Percentiles rank a stretch among this genome's conserved stretches.
These are phyloP conservation scores for Clarireedia homoeocarpa DNA, from an alignment of 2,329 filamentous ascomycete genomes.

Conservation along the genomic window DNA sequence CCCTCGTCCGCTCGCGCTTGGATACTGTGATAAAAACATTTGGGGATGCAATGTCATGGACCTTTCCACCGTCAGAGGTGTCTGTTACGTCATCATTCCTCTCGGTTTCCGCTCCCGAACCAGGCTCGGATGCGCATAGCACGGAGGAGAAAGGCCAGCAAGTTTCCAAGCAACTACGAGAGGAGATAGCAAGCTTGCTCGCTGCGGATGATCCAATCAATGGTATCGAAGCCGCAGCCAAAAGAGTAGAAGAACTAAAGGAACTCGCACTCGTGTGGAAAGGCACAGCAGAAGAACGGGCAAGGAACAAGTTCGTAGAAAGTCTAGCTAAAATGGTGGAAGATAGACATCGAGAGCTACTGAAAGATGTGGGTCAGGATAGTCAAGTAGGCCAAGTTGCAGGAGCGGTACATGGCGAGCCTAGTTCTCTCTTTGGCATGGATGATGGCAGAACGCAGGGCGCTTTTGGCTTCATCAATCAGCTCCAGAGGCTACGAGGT, in stretches of 20 bases:
- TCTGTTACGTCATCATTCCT: conserved; percentile 80
- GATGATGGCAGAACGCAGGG: conserved; percentile 21
- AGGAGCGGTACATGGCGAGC: conserved; percentile 21
- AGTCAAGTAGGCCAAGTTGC: conserved; percentile 20
- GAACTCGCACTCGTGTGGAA: conserved; percentile 78
- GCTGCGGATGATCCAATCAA: conserved; percentile 50
- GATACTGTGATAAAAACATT: conserved; percentile 88
- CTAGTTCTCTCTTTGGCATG: conserved; percentile 2
- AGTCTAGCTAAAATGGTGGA: conserved; percentile 74
- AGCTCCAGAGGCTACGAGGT: conserved; percentile 30
- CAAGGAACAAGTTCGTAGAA: conserved; percentile 74
- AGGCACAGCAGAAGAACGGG: conserved; percentile 91
- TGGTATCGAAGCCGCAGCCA: conserved; percentile 66
- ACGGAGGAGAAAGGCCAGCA: conserved; percentile 84
- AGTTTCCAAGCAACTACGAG: conserved; percentile 60
- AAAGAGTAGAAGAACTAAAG: conserved; percentile 69
- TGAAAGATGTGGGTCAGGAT: conserved; percentile 27
- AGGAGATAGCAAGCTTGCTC: conserved; percentile 65
- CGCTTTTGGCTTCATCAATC: conserved; percentile 31
- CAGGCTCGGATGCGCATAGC: conserved; percentile 55
- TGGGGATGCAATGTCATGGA: conserved; percentile 92
- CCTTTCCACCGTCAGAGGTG: conserved; percentile 79
- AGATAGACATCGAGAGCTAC: conserved; percentile 44
- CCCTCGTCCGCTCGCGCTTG: conserved; percentile 72
- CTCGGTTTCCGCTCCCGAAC: conserved; percentile 79